These are phyloP conservation scores for Paulownia fortunei DNA, from an alignment of 257 asterid genomes.

Conservation along the genomic window DNA sequence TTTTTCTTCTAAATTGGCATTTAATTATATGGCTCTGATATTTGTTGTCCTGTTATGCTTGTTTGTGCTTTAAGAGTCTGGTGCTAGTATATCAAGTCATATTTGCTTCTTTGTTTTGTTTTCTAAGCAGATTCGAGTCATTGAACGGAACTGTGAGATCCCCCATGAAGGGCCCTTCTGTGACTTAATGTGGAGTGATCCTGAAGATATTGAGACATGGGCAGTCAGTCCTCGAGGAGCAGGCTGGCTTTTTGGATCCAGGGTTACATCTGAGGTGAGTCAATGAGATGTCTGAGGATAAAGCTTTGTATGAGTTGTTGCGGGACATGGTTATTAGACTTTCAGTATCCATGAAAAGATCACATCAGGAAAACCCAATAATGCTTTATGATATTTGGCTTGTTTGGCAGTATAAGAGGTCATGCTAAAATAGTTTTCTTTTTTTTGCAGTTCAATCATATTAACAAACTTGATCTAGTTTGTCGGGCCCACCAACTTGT, in stretches of 20 bases:
- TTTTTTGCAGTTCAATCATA: conserved; percentile 86
- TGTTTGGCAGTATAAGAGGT: background rate
- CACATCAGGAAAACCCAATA: background rate
- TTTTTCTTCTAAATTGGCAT: background rate
- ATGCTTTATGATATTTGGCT: background rate
- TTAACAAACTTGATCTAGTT: conserved; percentile 91
- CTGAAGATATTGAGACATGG: conserved; percentile 99
- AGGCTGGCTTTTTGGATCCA: conserved; percentile 99
- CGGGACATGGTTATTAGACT: conserved; percentile 8
- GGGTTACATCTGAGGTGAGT: conserved; percentile 94
- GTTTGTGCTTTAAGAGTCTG: background rate
- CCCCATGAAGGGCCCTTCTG: conserved; percentile 99
- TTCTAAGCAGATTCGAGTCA: conserved; percentile 77
- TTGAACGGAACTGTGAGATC: conserved; percentile 92
- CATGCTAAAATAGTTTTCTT: conserved; percentile 17
- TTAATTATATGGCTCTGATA: background rate
- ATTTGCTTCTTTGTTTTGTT: conserved; percentile 19
- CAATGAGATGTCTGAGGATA: conserved; percentile 1
- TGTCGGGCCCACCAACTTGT: conserved; percentile 99
- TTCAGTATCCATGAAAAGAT: background rate
- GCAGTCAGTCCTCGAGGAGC: conserved; percentile 99
- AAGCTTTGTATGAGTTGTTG: background rate
- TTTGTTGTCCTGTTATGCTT: background rate
- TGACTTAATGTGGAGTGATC: conserved; percentile 99
- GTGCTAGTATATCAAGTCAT: conserved; percentile 3